A percentile compares a stretch with the other conserved stretches of the same genome.
Conservation (phyloP, 345 rosid species). For the Noccaea bulbosa region DNA sequence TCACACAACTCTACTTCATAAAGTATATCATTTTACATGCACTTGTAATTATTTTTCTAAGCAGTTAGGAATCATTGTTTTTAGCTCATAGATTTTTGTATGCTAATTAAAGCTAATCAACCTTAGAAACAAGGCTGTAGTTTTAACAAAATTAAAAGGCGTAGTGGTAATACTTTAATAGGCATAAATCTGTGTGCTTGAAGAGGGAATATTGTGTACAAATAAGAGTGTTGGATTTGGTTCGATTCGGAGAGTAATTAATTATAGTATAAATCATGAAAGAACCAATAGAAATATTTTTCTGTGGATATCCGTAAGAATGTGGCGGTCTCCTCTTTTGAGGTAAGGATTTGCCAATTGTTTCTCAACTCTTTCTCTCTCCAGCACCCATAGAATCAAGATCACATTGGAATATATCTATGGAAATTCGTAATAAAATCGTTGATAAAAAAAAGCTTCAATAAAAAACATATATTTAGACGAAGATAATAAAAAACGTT, state of each 20-base stretch:
- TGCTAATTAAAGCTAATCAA: slow-evolving; percentile 8
- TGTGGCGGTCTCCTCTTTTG: slow-evolving; percentile 48
- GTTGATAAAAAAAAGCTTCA: neutral
- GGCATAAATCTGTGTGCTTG: slow-evolving; percentile 19
- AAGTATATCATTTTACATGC: neutral
- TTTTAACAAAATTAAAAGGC: neutral
- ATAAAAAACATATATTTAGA: too few relatives aligned
- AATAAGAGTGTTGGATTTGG: slow-evolving; percentile 35
- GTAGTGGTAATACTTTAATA: slow-evolving; percentile 29
- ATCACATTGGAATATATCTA: neutral
- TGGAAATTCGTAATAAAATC: neutral
- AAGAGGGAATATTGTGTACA: slow-evolving; percentile 39
- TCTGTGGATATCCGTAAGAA: slow-evolving; percentile 32
- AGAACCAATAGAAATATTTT: slow-evolving; percentile 13
- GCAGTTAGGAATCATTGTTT: neutral
- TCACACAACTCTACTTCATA: slow-evolving; percentile 4
- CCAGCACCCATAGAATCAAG: neutral
- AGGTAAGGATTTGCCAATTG: slow-evolving; percentile 26
- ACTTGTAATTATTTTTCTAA: neutral
- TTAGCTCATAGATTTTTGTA: neutral
- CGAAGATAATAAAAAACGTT: neutral
- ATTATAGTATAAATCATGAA: slow-evolving; percentile 15
- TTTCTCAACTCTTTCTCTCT: slow-evolving; percentile 11
- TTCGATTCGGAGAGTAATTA: slow-evolving; percentile 30
- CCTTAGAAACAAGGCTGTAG: neutral